These are phyloP conservation scores for Colletotrichum godetiae DNA, from an alignment of 2,329 filamentous ascomycete species.

Conservation along the genomic window DNA sequence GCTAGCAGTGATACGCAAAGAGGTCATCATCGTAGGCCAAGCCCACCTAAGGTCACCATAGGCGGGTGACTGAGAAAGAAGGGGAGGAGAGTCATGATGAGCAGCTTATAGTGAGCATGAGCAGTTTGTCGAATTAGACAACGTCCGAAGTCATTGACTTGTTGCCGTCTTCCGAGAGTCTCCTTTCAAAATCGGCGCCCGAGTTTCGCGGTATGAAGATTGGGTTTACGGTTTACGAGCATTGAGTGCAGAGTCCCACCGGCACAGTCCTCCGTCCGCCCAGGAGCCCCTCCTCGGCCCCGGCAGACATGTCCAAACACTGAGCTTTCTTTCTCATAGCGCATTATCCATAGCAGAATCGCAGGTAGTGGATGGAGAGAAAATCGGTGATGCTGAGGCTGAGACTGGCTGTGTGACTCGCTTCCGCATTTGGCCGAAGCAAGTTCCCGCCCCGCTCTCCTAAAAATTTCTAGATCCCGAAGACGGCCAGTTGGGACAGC, in stretches of 20 bases:
- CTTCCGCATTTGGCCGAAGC: constrained; percentile 36
- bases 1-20: neutral
- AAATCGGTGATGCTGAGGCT: neutral
- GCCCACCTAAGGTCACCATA: neutral
- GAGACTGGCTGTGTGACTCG: constrained; percentile 24
- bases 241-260: neutral
- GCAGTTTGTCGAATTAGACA: too few species aligned
- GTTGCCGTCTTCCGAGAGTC: neutral
- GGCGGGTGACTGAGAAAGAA: neutral
- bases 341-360: too few species aligned
- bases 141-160: neutral
- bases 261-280: neutral
- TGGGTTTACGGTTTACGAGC: too few species aligned
- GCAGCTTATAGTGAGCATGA: neutral
- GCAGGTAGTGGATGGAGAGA: neutral
- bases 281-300: neutral
- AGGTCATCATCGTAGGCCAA: neutral
- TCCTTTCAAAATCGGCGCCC: neutral
- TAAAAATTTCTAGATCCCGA: constrained; percentile 28
- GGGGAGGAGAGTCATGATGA: neutral
- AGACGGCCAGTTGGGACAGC: constrained; percentile 4
- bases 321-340: neutral
- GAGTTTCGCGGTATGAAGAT: neutral
- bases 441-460: constrained; percentile 8
- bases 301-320: neutral